These are phyloP conservation scores for Entomortierella chlamydospora DNA, from an alignment of 192 early-diverging fungal genomes.

Conservation along the genomic window DNA sequence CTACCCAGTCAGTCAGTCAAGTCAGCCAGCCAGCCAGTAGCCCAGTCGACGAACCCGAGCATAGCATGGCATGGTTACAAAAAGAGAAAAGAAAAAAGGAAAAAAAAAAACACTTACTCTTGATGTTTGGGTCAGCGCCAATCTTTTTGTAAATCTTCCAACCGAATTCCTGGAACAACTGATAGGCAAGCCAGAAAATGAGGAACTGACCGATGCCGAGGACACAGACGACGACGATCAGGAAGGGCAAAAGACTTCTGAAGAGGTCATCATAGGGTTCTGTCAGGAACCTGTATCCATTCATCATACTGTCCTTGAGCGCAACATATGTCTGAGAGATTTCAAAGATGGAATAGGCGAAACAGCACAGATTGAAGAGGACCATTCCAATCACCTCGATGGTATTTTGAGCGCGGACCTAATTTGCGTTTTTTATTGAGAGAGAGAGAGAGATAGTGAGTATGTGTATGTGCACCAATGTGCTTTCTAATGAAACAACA, in stretches of 20 bases:
- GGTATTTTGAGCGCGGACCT: constrained; percentile 78
- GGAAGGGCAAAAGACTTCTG: constrained; percentile 32
- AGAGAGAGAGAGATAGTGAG: constrained; percentile 1
- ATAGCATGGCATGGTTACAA: too few species aligned
- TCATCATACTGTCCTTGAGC: too few species aligned
- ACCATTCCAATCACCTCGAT: constrained; percentile 78
- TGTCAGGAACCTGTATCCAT: too few species aligned
- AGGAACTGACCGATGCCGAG: constrained; percentile 62
- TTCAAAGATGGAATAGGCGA: constrained; percentile 78
- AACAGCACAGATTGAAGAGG: constrained; percentile 76
- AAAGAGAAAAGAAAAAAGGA: neutral
- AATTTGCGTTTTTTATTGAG: neutral
- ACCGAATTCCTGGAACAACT: constrained; percentile 70
- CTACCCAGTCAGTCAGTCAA: too few species aligned
- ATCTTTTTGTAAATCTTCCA: constrained; percentile 79
- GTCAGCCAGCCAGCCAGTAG: too few species aligned
- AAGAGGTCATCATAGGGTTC: constrained; percentile 3
- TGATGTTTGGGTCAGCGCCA: constrained; percentile 70
- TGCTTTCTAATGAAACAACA: too few species aligned
- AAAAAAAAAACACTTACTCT: constrained; percentile 53
- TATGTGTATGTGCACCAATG: too few species aligned
- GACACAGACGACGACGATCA: constrained; percentile 70
- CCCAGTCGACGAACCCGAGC: too few species aligned
- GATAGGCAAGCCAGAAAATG: constrained; percentile 62
- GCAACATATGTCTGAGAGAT: constrained; percentile 68